Evolutionary conservation across 192 early-diverging fungal species (phyloP), one percentile per base, ranked within the genome.

Genomic region (Podila minutissima): DNA sequence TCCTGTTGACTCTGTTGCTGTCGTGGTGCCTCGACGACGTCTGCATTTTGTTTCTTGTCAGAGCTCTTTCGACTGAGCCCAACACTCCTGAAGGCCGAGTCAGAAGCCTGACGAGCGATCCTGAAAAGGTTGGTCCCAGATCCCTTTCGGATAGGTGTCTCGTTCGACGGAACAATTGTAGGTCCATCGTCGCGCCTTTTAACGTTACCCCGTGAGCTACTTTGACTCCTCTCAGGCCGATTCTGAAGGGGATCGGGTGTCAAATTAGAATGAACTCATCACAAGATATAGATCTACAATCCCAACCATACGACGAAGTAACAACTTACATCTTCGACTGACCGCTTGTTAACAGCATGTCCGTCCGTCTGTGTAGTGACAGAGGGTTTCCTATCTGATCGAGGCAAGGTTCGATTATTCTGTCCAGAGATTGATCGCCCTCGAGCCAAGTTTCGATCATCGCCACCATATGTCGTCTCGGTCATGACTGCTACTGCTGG

Each of bases 41-140:
- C 53, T 12, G 46, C 20, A 4, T 32, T 58, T 37, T 62, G 38
- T 6, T 66, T 72, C 5, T 71, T 72, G 15, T 62, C 64, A 6
- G 75, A 78, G 9, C 57, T 9, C 70, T 68, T 79, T 55, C 75
- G 66, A 22, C 33, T 46, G 29, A 79, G 32, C 31, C 75, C 75
- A 26, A 76, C 68, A 11, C 69, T 71, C 50, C 58, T 55, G 22
- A 79, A 53, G 12, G 75, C 69, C 19, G 74, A 41, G n/a, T 64
- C 75, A n/a, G 75, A 79, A 0, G 75, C 75, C 70, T 79, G 57
- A 28, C 75, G 75, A 1, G 75, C 75, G 4, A 79, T 71, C 5
- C 70, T 35, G 19, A 79, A 48, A 38, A 79, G 22, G n/a, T 68
- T 68, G 10, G 46, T 68, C 1, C 75, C 70, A 51, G 75, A 79